phyloP scores from a whole-genome alignment of 1,139 yeast genomes.

The Candida labiduridarum region DNA sequence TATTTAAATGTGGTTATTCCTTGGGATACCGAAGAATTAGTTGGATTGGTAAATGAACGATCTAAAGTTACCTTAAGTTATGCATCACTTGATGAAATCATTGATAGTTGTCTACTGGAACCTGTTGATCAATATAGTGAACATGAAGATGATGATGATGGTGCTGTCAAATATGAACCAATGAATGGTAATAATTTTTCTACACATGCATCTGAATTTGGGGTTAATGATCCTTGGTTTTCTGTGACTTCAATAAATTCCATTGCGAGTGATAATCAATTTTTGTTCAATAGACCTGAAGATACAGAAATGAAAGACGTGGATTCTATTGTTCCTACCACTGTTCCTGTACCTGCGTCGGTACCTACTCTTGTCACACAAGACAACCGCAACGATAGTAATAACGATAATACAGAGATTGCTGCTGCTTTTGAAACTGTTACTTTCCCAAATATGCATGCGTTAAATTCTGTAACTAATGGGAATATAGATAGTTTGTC shows the following conservation, averaged over 20 bases:
- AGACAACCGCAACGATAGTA: background rate
- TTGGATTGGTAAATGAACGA: slow-evolving; percentile 60
- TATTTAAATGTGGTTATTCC: slow-evolving; percentile 51
- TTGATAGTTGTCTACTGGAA: slow-evolving; percentile 62
- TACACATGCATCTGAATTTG: background rate
- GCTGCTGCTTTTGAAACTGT: background rate
- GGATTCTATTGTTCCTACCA: background rate
- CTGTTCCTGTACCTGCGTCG: background rate
- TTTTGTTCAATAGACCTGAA: background rate
- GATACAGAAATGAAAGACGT: slow-evolving; percentile 1
- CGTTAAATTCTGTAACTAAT: background rate
- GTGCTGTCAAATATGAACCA: background rate
- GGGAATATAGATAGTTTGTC: background rate
- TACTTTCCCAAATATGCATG: background rate
- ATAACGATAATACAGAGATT: background rate
- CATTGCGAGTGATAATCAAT: background rate
- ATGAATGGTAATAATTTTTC: background rate
- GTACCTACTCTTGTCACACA: background rate
- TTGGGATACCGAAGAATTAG: slow-evolving; percentile 60
- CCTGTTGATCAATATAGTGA: slow-evolving; percentile 15
- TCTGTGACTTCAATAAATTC: background rate
- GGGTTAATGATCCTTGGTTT: slow-evolving; percentile 7
- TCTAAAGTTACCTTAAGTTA: slow-evolving; percentile 57
- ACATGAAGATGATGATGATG: slow-evolving; percentile 2
- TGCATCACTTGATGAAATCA: slow-evolving; percentile 64